Percentiles rank a stretch among this genome's conserved stretches.
These are phyloP conservation scores for Cutaneotrichosporon curvatum DNA, from an alignment of 1,284 basidiomycete species.

Conservation along the genomic window DNA sequence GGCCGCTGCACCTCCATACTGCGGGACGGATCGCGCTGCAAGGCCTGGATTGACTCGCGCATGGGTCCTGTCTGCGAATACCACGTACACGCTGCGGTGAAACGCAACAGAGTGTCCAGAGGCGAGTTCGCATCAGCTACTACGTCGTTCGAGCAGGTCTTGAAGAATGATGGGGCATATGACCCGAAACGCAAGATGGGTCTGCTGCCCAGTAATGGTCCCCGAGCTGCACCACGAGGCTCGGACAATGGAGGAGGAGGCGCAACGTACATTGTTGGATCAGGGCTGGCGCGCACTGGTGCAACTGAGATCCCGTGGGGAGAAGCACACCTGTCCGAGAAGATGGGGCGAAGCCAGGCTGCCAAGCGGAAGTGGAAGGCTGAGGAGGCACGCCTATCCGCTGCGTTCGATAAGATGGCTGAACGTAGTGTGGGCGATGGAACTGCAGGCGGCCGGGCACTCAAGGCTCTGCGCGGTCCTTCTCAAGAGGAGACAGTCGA, in stretches of 20 bases:
- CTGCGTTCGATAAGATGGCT: conserved; percentile 57
- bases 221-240: conserved; percentile 26
- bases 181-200: conserved; percentile 54
- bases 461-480: conserved; percentile 51
- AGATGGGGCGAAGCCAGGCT: conserved; percentile 55
- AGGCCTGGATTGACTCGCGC: conserved; percentile 78
- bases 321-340: conserved; percentile 55
- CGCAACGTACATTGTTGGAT: conserved; percentile 74
- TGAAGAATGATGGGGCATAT: conserved; percentile 42
- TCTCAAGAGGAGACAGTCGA: conserved; percentile 25
- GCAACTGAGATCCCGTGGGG: conserved; percentile 25
- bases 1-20: conserved; percentile 71
- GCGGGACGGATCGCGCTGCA: conserved; percentile 72
- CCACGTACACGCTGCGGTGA: conserved; percentile 74
- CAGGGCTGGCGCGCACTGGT: conserved; percentile 53
- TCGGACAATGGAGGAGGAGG: conserved; percentile 44
- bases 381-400: conserved; percentile 43
- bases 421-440: conserved; percentile 49
- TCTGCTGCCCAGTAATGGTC: conserved; percentile 30
- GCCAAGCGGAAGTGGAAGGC: conserved; percentile 60
- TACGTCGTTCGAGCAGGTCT: conserved; percentile 20
- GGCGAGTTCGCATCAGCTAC: conserved; percentile 58
- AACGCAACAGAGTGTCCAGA: conserved; percentile 60
- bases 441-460: background rate
- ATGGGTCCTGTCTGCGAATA: conserved; percentile 73